A percentile compares a stretch with the other conserved stretches of the same genome.
These are phyloP conservation scores for Ascochyta lentis DNA, from an alignment of 2,329 filamentous ascomycete genomes.

Conservation along the genomic window DNA sequence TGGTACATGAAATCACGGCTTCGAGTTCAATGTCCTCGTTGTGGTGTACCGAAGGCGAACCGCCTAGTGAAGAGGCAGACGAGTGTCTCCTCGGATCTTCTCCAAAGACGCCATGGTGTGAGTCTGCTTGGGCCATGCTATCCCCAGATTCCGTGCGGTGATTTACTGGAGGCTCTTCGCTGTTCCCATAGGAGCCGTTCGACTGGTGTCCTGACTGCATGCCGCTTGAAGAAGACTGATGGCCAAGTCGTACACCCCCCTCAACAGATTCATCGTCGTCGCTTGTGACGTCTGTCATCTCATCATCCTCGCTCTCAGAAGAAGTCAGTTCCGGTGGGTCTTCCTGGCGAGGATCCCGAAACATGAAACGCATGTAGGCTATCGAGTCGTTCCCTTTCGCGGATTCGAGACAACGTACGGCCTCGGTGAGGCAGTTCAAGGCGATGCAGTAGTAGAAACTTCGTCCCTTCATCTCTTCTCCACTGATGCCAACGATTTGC, in stretches of 20 bases:
- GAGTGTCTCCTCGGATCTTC: conserved; percentile 38
- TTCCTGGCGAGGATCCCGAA: conserved; percentile 72
- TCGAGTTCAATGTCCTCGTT: conserved; percentile 72
- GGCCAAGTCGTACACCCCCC: conserved; percentile 47
- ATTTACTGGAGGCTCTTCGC: conserved; percentile 26
- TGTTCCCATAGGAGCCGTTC: conserved; percentile 22
- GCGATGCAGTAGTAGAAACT: conserved; percentile 90
- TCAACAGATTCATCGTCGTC: conserved; percentile 58
- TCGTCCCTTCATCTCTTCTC: conserved; percentile 73
- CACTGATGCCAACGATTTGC: conserved; percentile 75
- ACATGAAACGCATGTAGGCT: conserved; percentile 86
- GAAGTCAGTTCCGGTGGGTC: conserved; percentile 42
- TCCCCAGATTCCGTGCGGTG: conserved; percentile 55
- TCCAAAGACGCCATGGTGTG: conserved; percentile 35
- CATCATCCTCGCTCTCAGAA: conserved; percentile 58
- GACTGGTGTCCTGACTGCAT: conserved; percentile 15
- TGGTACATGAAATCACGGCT: conserved; percentile 90
- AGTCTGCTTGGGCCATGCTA: conserved; percentile 51
- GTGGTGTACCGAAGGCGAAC: conserved; percentile 34
- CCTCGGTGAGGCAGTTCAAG: conserved; percentile 76
- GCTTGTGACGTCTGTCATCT: conserved; percentile 57
- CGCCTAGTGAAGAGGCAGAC: conserved; percentile 35
- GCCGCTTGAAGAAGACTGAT: conserved; percentile 6
- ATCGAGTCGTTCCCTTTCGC: conserved; percentile 92
- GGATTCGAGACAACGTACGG: conserved; percentile 79